Percentiles rank a stretch among this genome's conserved stretches.
Conservation (phyloP, 805 yeast species). For the Clavispora asparagi region DNA sequence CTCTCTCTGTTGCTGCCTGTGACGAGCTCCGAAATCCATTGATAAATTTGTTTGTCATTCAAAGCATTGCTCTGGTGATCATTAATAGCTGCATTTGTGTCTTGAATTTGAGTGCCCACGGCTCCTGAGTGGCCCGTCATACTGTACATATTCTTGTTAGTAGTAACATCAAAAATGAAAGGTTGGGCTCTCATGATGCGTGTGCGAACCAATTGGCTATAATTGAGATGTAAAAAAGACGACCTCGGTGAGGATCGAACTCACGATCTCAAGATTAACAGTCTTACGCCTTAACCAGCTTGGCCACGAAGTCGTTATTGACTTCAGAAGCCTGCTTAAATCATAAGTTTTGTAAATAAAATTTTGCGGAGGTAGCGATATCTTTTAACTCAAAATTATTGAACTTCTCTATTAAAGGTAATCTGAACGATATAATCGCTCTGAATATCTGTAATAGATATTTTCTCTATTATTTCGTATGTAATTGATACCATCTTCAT, state of each 20-base stretch:
- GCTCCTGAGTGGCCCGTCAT: neutral
- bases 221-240: constrained; percentile 1
- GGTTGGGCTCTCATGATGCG: neutral
- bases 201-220: neutral
- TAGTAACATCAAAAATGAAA: neutral
- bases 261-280: constrained; percentile 28
- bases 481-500: too few species aligned
- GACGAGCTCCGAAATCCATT: constrained; percentile 85
- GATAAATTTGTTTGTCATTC: constrained; percentile 73
- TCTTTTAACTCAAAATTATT: too few species aligned
- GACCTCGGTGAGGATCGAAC: constrained; percentile 31
- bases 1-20: constrained; percentile 90
- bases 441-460: too few species aligned
- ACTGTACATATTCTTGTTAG: neutral
- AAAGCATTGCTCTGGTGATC: constrained; percentile 22
- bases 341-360: too few species aligned
- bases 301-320: constrained; percentile 4
- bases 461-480: too few species aligned
- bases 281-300: constrained; percentile 13
- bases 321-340: neutral
- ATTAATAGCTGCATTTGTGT: neutral
- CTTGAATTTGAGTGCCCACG: neutral
- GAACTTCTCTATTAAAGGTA: too few species aligned
- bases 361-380: too few species aligned
- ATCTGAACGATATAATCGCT: too few species aligned